Base-by-base conservation (phyloP, 306 rosid genomes). In the Gleditsia sinensis region DNA sequence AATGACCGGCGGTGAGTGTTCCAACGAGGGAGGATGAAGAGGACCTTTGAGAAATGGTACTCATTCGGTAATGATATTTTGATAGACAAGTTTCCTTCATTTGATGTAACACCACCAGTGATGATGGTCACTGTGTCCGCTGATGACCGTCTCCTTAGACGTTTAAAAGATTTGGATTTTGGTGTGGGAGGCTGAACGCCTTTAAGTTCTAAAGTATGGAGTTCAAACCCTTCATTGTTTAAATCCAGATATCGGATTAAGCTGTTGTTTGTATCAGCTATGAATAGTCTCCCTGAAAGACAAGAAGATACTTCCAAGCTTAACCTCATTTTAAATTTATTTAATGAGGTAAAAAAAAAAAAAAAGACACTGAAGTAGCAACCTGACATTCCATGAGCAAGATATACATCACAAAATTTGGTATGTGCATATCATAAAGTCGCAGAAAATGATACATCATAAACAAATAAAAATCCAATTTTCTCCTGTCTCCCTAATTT, bases 201-300 rank as follows among this genome's bases (percentile, higher is more conserved):
- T 82, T 90, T 90, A 69, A 94, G 86, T 75, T 90, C 95, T 71
- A 94, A 82, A 39, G 99, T 92, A 51, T 23, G 57, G 50, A 94
- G 95, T 75, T 80, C 79, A 53, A 79, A 54, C 49, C 76, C 88
- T 76, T 77, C 61, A 55, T 71, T 81, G 78, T 71, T 83, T 75
- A 87, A 78, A 84, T 94, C 92, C 54, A 94, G 75, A 87, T 86
- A 94, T 83, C 99, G 91, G 74, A 92, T 87, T 75, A 90, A 69
- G 78, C 85, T 92, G 80, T 92, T 94, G 90, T 94, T 92, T 59
- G 97, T 94, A 87, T 94, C 99, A 2, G 99, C 96, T 83, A 92
- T 83, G 55, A 85, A 84, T 42, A 94, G 60, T 86, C 92, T 87
- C 75, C 97, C 97, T 94, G 92, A 80, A 80, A 66, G 49, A 45